Base-by-base conservation (phyloP, 768 basidiomycete genomes). In the Macrolepiota fuliginosa region DNA sequence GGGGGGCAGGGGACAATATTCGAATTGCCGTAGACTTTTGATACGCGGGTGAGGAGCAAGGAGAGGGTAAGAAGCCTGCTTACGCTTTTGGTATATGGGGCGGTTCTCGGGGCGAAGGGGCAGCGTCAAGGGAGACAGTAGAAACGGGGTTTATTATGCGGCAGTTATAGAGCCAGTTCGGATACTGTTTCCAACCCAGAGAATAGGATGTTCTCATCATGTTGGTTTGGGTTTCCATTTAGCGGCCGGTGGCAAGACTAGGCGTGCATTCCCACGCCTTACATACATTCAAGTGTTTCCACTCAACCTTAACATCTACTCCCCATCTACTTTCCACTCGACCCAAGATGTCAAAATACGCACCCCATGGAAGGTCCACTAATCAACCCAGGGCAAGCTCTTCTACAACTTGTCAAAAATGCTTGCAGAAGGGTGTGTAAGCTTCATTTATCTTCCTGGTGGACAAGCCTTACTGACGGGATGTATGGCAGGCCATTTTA, bases 321-420 rank as follows among this genome's bases (percentile, higher is more conserved):
- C n/a, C n/a, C n/a, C 42, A 7, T 45, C 7, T 32, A 32, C 50
- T 17, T 17, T 17, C 17, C 40, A 50, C 37, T 42, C 17, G 35
- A 35, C 22, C 49, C 47, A 47, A 54, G 22, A 92, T 93, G 91
- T 91, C 90, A 62, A 92, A 89, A 73, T 93, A 81, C 72, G 90
- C 90, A 15, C 91, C 91, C 1, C 91, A 92, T 69, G 77, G 79
- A 58, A 82, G 76, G 62, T 83, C 87, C 2, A 74, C 77, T 40
- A 89, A 83, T 71, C 83, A 81, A 53, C 87, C 91, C 13, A 79
- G 83, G 6, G 85, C 91, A 27, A 83, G 81, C 1, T 73, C 84
- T 1, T 82, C 83, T 0, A 94, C 92, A 0, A 69, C 90, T 37
- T 94, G 92, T 72, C 92, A 94, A 72, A 94, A 91, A 74, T 94